Percentiles rank a stretch among this genome's conserved stretches.
Conservation (phyloP, 306 rosid genomes). For the Quercus alba region DNA sequence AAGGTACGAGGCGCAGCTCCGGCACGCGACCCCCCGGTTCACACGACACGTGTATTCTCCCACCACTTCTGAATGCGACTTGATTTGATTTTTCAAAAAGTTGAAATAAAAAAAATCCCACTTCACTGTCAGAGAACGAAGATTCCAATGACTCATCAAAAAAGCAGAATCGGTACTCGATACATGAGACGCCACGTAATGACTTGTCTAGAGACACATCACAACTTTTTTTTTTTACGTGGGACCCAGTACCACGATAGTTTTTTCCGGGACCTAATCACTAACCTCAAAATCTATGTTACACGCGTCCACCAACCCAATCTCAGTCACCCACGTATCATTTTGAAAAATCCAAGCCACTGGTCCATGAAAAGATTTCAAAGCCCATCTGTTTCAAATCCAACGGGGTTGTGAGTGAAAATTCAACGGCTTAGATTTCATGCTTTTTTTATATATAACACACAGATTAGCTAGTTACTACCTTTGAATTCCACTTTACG, state of each 20-base stretch:
- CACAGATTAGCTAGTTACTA: too few relatives aligned
- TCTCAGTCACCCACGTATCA: slow-evolving; percentile 75
- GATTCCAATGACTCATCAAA: neutral
- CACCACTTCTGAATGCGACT: neutral
- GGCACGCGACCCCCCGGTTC: slow-evolving; percentile 35
- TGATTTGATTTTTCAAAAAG: neutral
- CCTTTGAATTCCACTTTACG: neutral
- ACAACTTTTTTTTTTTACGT: neutral
- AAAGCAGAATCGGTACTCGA: slow-evolving; percentile 18
- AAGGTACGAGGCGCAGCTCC: slow-evolving; percentile 7
- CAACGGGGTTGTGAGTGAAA: neutral
- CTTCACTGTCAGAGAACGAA: slow-evolving; percentile 5
- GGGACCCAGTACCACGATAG: slow-evolving; percentile 32
- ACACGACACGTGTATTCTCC: slow-evolving; percentile 32
- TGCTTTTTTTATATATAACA: neutral
- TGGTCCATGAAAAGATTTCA: neutral
- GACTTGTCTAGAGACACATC: neutral
- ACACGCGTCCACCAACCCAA: slow-evolving; percentile 35
- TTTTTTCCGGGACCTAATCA: slow-evolving; percentile 23
- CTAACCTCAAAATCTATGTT: slow-evolving; percentile 6
- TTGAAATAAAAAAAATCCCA: too few relatives aligned
- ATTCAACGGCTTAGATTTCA: slow-evolving; percentile 38
- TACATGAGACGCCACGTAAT: slow-evolving; percentile 55
- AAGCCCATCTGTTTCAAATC: slow-evolving; percentile 47
- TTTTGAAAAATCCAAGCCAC: slow-evolving; percentile 19